Conservation (phyloP, 1,284 basidiomycete genomes). For the Ceraceosorus guamensis region DNA sequence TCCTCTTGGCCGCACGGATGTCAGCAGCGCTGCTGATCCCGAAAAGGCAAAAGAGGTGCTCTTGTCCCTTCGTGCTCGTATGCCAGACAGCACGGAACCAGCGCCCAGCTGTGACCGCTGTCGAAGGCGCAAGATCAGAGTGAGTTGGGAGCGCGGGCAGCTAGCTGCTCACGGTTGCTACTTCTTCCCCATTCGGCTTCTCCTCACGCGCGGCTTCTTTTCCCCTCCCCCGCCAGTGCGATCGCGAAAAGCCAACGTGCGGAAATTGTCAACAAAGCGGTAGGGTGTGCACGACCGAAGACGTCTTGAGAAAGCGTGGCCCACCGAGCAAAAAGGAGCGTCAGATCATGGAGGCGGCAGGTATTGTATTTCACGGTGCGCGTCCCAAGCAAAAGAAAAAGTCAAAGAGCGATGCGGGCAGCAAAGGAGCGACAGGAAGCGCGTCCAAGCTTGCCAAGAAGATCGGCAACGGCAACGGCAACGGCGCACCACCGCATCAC, state of each 20-base stretch:
- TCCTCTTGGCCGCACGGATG: neutral
- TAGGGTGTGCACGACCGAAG: slow-evolving; percentile 25
- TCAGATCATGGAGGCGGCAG: neutral
- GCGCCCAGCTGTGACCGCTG: neutral
- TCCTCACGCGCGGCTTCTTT: too few species aligned
- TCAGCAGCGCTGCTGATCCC: neutral
- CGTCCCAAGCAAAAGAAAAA: neutral
- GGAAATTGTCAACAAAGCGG: slow-evolving; percentile 18
- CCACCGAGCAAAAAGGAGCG: slow-evolving; percentile 18
- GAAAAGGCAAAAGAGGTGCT: neutral
- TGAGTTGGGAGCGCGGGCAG: neutral
- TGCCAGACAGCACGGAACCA: neutral
- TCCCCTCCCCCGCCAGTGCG: too few species aligned
- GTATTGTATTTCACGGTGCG: neutral
- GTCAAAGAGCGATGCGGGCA: too few species aligned
- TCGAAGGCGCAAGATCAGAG: neutral
- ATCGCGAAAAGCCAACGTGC: slow-evolving; percentile 28
- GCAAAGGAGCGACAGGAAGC: too few species aligned
- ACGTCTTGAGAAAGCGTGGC: slow-evolving; percentile 27
- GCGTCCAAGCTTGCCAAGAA: too few species aligned
- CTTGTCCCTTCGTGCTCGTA: neutral
- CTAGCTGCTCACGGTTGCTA: too few species aligned
- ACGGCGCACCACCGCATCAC: too few species aligned
- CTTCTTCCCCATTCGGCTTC: too few species aligned
- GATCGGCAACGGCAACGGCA: too few species aligned